Conservation (phyloP, 495 filamentous ascomycete species). For the Letharia lupina region DNA sequence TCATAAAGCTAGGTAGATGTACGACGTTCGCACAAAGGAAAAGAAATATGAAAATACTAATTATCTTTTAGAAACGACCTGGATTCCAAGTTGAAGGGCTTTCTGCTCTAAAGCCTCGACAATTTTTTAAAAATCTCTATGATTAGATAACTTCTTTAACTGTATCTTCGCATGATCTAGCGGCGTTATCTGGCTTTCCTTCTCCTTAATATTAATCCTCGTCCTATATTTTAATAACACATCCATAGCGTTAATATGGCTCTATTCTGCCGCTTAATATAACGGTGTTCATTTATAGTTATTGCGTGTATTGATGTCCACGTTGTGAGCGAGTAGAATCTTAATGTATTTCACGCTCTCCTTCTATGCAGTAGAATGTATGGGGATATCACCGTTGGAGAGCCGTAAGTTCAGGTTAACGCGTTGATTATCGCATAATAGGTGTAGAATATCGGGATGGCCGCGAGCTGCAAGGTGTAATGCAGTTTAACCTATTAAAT, state of each 20-base stretch:
- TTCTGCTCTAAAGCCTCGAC: neutral
- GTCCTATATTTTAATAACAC: constrained; percentile 1
- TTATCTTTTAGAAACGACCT: neutral
- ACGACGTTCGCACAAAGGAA: no score
- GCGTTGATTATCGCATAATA: neutral
- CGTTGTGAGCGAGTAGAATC: constrained; percentile 28
- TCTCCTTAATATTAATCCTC: constrained; percentile 7
- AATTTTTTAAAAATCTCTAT: neutral
- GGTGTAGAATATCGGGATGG: constrained; percentile 1
- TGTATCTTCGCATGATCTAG: constrained; percentile 11
- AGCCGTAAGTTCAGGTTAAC: neutral
- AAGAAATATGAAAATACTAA: no score
- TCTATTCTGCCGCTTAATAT: constrained; percentile 5
- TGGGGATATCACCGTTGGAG: constrained; percentile 1
- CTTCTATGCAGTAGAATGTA: constrained; percentile 2
- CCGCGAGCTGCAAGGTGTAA: constrained; percentile 7
- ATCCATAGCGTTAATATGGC: constrained; percentile 15
- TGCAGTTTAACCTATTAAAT: neutral
- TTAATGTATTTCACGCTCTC: neutral
- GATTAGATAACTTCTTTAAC: neutral
- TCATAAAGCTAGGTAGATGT: no score
- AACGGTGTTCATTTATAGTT: constrained; percentile 5
- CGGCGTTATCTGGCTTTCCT: constrained; percentile 1
- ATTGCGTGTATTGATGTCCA: constrained; percentile 32
- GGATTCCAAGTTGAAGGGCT: neutral